Base-by-base conservation (phyloP, 75 land plant genomes). In the Gnetum montanum region DNA sequence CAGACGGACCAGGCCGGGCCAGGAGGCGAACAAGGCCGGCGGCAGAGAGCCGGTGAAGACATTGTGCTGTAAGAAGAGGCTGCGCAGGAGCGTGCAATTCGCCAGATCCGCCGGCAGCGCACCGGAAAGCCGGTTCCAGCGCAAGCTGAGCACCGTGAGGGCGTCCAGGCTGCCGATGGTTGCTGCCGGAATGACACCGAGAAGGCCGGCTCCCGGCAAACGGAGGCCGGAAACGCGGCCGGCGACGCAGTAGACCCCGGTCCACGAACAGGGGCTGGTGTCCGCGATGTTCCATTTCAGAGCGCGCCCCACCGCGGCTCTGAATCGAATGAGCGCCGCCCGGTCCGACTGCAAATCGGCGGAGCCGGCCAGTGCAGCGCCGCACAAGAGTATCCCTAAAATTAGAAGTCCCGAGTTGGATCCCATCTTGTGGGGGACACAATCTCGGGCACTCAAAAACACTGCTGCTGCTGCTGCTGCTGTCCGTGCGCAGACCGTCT, bases 1-100 rank as follows among this genome's bases (percentile, higher is more conserved):
- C 30, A 92, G 59, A 2, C 83, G 54, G 0, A 69, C 73, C 5
- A 92, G 74, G 16, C 34, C 40, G 7, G 48, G 64, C 51, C 84
- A 68, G 0, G 5, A 6, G 43, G 54, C 34, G 16, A 84, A 13
- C 1, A 53, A 56, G 2, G 54, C 31, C 1, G 84, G 86, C 1
- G 84, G 86, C 10, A 92, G 41, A 7, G 61, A 49, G 31, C 97
- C 97, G 46, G 70, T 70, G 43, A 86, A 70, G 7, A 12, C 37
- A 58, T 92, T 92, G 19, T 73, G 68, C 34, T 79, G 83, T 18
- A 92, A 43, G 62, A 74, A 88, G n/a, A 92, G 67, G 26, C 70
- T 76, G 6, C 75, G 67, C 29, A 92, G 76, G 4, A 65, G 54
- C 1, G 31, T 2, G 49, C 58, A 63, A 6, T 34, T 40, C 33